Conservation (phyloP, 2,329 filamentous ascomycete genomes). For the Gyromitra esculenta region DNA sequence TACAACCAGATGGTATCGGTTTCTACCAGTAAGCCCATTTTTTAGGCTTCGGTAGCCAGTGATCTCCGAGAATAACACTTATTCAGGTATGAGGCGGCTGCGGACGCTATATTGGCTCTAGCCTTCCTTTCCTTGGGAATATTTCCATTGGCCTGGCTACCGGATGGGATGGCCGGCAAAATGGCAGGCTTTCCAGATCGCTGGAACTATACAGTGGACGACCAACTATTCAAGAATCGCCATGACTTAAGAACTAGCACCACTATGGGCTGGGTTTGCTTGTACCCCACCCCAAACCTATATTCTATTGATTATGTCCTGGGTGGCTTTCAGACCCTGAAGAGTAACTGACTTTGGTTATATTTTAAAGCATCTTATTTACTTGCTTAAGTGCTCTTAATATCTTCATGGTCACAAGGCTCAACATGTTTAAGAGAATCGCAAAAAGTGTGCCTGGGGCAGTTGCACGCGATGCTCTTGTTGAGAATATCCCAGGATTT, state of each 20-base stretch:
- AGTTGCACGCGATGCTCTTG: not conserved
- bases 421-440: slow-evolving; percentile 35
- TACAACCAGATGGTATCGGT: slow-evolving; percentile 46
- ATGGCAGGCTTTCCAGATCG: slow-evolving; percentile 17
- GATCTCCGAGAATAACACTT: not conserved
- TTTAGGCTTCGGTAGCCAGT: not conserved
- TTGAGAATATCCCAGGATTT: slow-evolving; percentile 20
- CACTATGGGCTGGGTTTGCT: slow-evolving; percentile 46
- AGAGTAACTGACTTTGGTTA: not conserved
- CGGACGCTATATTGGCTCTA: slow-evolving; percentile 35
- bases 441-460: not conserved
- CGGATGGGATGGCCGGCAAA: slow-evolving; percentile 19
- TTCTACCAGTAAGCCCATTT: slow-evolving; percentile 44
- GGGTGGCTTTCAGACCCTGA: not conserved
- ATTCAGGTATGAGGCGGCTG: slow-evolving; percentile 30
- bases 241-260: slow-evolving; percentile 36
- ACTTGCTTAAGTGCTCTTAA: slow-evolving; percentile 17
- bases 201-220: slow-evolving; percentile 28
- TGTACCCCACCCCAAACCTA: slow-evolving; percentile 26
- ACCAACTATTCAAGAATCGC: slow-evolving; percentile 38
- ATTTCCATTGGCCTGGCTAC: slow-evolving; percentile 42
- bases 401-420: slow-evolving; percentile 27
- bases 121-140: slow-evolving; percentile 46
- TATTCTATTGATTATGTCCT: not conserved
- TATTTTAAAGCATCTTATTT: slow-evolving; percentile 30